Evolutionary conservation across 345 rosid species (phyloP).

Genomic region (Lumnitzera racemosa): DNA sequence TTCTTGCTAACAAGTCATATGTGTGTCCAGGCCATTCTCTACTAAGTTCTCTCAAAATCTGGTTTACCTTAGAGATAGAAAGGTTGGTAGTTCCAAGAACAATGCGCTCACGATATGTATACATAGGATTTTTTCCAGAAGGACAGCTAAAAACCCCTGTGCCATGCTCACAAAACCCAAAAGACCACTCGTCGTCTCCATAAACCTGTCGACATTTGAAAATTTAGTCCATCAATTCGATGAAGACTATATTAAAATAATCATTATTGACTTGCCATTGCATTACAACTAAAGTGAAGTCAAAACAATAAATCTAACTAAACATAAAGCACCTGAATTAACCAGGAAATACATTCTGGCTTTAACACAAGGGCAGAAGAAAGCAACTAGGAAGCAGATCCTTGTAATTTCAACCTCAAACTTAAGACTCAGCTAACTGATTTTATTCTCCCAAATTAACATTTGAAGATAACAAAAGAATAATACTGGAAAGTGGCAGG

Average conservation of each 20-base stretch:
- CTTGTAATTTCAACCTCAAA: too few species aligned
- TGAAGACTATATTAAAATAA: neutral
- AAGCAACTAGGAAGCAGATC: too few species aligned
- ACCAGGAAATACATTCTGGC: too few species aligned
- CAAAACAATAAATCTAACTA: neutral
- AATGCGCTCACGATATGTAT: conserved; percentile 69
- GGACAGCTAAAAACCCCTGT: conserved; percentile 91
- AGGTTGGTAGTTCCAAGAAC: conserved; percentile 62
- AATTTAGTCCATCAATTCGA: conserved; percentile 11
- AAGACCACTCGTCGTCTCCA: conserved; percentile 96
- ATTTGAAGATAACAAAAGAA: too few species aligned
- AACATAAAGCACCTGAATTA: too few species aligned
- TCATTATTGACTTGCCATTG: too few species aligned
- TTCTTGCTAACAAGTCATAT: conserved; percentile 77
- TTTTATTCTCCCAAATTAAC: too few species aligned
- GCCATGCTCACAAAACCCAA: conserved; percentile 89
- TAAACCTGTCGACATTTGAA: conserved; percentile 37
- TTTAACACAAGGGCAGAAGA: too few species aligned
- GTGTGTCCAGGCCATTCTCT: conserved; percentile 78
- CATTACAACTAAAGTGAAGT: neutral
- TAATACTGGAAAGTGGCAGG: too few species aligned
- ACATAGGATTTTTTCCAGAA: conserved; percentile 79
- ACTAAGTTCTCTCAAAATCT: conserved; percentile 72
- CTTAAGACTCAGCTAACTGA: too few species aligned
- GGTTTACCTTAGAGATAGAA: conserved; percentile 61